Conservation (phyloP, 768 basidiomycete genomes). For the Termitomyces sp. region DNA sequence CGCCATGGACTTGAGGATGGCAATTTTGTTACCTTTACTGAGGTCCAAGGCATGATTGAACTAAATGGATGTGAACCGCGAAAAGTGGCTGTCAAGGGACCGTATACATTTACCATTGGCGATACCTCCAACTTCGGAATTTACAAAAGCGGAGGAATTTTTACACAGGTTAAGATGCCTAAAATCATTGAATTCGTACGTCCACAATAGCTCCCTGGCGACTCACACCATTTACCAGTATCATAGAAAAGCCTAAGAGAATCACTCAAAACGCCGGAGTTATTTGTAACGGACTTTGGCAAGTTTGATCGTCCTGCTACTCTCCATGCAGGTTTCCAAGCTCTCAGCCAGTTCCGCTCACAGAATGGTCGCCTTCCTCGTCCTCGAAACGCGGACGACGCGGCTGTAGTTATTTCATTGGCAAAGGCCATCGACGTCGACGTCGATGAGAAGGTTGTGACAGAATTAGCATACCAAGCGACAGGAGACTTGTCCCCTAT, state of each 20-base stretch:
- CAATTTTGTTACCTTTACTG: slow-evolving; percentile 93
- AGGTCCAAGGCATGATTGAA: slow-evolving; percentile 92
- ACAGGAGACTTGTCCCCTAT: slow-evolving; percentile 86
- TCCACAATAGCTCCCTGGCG: slow-evolving; percentile 8
- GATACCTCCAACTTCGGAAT: slow-evolving; percentile 75
- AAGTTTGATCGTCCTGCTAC: slow-evolving; percentile 92
- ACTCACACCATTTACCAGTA: not conserved
- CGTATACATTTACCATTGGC: slow-evolving; percentile 96
- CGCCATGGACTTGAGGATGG: slow-evolving; percentile 99
- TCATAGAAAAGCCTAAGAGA: slow-evolving; percentile 88
- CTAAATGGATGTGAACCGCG: slow-evolving; percentile 89
- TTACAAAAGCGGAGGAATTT: slow-evolving; percentile 88
- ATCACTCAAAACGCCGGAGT: slow-evolving; percentile 75
- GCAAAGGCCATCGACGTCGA: slow-evolving; percentile 78
- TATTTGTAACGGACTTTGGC: slow-evolving; percentile 93
- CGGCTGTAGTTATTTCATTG: slow-evolving; percentile 59
- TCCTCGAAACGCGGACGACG: slow-evolving; percentile 81
- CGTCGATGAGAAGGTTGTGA: slow-evolving; percentile 74
- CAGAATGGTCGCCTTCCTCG: slow-evolving; percentile 68
- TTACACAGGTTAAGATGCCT: slow-evolving; percentile 99
- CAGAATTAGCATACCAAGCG: slow-evolving; percentile 88
- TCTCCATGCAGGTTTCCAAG: slow-evolving; percentile 93
- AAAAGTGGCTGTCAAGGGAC: slow-evolving; percentile 91
- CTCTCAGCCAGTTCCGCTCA: slow-evolving; percentile 72
- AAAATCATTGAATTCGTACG: slow-evolving; percentile 92